phyloP scores from a whole-genome alignment of 257 asterid species.

The Nyctanthes arbortristis region DNA sequence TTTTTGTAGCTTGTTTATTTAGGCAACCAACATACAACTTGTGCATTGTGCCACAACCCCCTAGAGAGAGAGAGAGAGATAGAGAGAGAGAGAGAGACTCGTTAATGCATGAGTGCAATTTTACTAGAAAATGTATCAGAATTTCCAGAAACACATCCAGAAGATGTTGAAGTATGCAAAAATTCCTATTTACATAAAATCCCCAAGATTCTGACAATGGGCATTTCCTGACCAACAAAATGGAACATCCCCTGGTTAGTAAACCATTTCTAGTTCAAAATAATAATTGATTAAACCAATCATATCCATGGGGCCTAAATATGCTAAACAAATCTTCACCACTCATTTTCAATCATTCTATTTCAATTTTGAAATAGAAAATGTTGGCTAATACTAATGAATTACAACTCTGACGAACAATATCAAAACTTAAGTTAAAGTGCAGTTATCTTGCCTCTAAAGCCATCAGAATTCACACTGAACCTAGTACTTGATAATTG shows the following conservation, averaged over 20 bases:
- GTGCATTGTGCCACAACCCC: slow-evolving; percentile 44
- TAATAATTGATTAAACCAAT: neutral
- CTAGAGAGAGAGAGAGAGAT: slow-evolving; percentile 40
- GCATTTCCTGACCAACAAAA: neutral
- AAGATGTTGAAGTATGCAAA: neutral
- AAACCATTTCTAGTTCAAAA: too few relatives aligned
- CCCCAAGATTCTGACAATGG: slow-evolving; percentile 6
- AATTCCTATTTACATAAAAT: slow-evolving; percentile 6
- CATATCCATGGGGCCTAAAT: neutral
- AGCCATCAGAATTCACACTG: neutral
- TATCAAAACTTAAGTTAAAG: neutral
- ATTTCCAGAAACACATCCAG: neutral
- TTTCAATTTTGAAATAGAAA: neutral
- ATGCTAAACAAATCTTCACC: too few relatives aligned
- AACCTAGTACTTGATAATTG: neutral
- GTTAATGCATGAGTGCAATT: neutral
- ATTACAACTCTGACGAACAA: neutral
- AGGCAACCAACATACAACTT: slow-evolving; percentile 82
- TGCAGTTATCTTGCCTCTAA: neutral
- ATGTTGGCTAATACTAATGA: neutral
- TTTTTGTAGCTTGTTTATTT: slow-evolving; percentile 63
- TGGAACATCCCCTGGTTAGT: too few relatives aligned
- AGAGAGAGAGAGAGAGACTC: neutral
- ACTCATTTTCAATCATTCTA: too few relatives aligned
- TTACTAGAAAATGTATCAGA: neutral